A percentile compares a stretch with the other conserved stretches of the same genome.
Evolutionary conservation across 441 rosid species (phyloP).

Genomic region (Adansonia gregorii): DNA sequence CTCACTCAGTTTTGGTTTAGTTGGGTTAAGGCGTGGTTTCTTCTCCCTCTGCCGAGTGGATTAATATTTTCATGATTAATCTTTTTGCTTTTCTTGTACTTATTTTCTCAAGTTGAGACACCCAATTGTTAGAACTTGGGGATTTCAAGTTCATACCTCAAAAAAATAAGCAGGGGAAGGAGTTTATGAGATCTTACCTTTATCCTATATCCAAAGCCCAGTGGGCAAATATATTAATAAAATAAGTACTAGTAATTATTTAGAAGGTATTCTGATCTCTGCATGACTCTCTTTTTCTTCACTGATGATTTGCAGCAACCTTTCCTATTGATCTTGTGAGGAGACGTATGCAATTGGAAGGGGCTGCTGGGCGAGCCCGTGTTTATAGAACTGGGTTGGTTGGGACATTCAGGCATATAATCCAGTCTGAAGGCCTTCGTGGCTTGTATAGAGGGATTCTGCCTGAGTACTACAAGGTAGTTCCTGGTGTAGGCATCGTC

Average conservation of each 20-base stretch:
- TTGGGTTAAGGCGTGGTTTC: not conserved
- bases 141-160: not conserved
- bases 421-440: constrained; percentile 69
- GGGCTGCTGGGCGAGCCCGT: constrained; percentile 84
- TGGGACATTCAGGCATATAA: constrained; percentile 74
- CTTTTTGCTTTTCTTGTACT: not conserved
- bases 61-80: not conserved
- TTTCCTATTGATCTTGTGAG: constrained; percentile 96
- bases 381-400: constrained; percentile 70
- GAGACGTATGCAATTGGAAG: constrained; percentile 92
- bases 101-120: not conserved
- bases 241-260: not conserved
- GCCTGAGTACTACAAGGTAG: constrained; percentile 95
- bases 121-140: not conserved
- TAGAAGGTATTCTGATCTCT: constrained; percentile 20
- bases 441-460: constrained; percentile 93
- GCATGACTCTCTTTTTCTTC: not conserved
- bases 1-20: not conserved
- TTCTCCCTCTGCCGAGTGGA: not conserved
- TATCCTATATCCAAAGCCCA: not conserved
- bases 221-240: not conserved
- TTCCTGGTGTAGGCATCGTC: constrained; percentile 86
- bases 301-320: constrained; percentile 55
- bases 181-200: not conserved
- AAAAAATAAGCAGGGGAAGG: not conserved